Evolutionary conservation across 768 basidiomycete species (phyloP), one percentile per base, ranked within the genome.

Genomic region (Mycena olivaceomarginata): DNA sequence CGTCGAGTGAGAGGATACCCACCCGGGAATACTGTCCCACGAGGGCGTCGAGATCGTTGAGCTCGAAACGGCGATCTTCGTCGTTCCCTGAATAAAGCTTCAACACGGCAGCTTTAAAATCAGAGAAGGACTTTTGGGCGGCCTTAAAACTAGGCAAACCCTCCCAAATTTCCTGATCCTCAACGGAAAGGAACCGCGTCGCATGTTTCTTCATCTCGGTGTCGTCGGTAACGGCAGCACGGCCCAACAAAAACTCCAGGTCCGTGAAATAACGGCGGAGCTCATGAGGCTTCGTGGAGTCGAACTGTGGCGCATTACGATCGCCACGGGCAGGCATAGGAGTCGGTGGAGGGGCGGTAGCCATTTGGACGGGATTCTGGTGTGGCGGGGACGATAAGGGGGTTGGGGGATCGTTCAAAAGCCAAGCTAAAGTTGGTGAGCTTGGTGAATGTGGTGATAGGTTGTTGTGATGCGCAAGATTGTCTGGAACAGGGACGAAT

Each of bases 1-100:
- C 81, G 20, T 48, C 48, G 6, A 77, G 64, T 0, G 81, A 68
- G 22, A 64, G 56, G 7, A 83, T 80, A 2, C 78, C 79, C 7
- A 74, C 20, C 18, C 76, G 72, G 31, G 79, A 73, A 8, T 75
- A 70, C 37, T 82, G 75, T 2, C 77, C 72, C 39, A 85, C 76
- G 4, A 84, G 73, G 5, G 67, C 64, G 45, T 83, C 79, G 2
- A 85, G 69, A 53, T 85, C 43, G 43, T 12, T 43, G 43, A 43
- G 43, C 43, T 43, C 43, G 12, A 43, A 85, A 1, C 80, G 76
- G 25, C 70, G 68, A 1, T 77, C 71, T 22, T 69, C 69, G 18
- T 79, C 78, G 39, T 80, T 77, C 37, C 76, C 81, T 25, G 82
- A 71, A 64, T 85, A 85, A 39, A 81, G 74, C 13, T 80, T 79